Base-by-base conservation (phyloP, 768 basidiomycete genomes). In the Leccinum variicolor region DNA sequence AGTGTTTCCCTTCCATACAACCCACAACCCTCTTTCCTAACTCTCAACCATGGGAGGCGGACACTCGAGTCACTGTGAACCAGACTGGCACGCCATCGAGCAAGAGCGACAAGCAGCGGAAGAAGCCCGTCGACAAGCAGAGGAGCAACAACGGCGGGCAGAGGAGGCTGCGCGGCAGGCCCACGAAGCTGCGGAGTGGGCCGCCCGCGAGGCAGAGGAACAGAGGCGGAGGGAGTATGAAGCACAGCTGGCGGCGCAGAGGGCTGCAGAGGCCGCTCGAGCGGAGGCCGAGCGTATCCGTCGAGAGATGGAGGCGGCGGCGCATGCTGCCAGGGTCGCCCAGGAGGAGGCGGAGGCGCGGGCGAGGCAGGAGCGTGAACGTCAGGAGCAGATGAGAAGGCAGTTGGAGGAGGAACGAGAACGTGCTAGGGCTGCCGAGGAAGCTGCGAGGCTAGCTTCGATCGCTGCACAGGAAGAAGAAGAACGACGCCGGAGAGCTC, bases 391-490 rank as follows among this genome's bases (percentile, higher is more conserved):
- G 51, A 55, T 59, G 49, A 52, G 21, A 36, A 62, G 53, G 13
- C 61, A 65, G 45, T 46, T 57, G 15, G 71, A 70, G 28, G 61
- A 60, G 29, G 70, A 70, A 55, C 62, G 64, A 3, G 54, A 43
- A 17, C 68, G 63, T 1, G 48, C 43, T 1, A 53, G 58, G 33
- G 54, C 34, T 26, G 66, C 62, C 2, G 68, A 63, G 41, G 69
- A 71, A 31, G 70, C 66, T 13, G 69, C 62, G 1, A 61, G 61
- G 33, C 47, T 29, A 21, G 65, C 69, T 46, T 69, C 60, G 6
- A 56, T 60, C 6, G 66, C 61, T 39, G 70, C 71, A 1, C 54
- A 52, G 61, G 58, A 67, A 48, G 67, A 73, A 41, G 69, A 64
- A 48, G 61, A 51, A 2, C 63, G 66, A 33, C 66, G 65, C 41